These are phyloP conservation scores for Vaccinium vitisidaea DNA, from an alignment of 148 eudicot genomes.

Conservation along the genomic window DNA sequence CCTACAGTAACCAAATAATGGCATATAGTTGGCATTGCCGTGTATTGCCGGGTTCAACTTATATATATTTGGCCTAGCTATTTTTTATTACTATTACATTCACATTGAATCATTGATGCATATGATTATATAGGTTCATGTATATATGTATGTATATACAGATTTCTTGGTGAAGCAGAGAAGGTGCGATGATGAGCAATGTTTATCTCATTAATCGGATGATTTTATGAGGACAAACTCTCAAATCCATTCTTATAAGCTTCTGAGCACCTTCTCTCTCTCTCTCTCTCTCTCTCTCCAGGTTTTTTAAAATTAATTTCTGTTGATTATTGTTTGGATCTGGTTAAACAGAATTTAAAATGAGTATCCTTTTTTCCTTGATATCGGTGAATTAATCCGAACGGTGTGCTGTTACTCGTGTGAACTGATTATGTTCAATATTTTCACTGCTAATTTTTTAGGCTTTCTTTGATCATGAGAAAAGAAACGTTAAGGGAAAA, in stretches of 20 bases:
- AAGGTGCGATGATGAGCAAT: constrained; percentile 30
- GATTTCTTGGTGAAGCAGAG: background rate
- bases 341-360: no score
- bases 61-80: no score
- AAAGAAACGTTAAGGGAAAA: background rate
- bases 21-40: no score
- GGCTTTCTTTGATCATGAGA: background rate
- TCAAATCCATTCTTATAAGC: constrained; percentile 42
- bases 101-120: background rate
- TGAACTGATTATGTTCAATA: no score
- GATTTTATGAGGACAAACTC: constrained; percentile 40
- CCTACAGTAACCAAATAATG: no score
- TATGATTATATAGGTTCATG: background rate
- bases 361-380: no score
- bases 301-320: background rate
- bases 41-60: no score
- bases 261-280: constrained; percentile 44
- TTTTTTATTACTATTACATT: no score
- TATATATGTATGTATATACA: background rate
- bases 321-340: background rate
- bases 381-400: no score
- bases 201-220: constrained; percentile 46
- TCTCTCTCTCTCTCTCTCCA: no score
- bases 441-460: background rate
- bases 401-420: no score